Base-by-base conservation (phyloP, 2,329 filamentous ascomycete species). In the Raffaelea deltoideospora region DNA sequence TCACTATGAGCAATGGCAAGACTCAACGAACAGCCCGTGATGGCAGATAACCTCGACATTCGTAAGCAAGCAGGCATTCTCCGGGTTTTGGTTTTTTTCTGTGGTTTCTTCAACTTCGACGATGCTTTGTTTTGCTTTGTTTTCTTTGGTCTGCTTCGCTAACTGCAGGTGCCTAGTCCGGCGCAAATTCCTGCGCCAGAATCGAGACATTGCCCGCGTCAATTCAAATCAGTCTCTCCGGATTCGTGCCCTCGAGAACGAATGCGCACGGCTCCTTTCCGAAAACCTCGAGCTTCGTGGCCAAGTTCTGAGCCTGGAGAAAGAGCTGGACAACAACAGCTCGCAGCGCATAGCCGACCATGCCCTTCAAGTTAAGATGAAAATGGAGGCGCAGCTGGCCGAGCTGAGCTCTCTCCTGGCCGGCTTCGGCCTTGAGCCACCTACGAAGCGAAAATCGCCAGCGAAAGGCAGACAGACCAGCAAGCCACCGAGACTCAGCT, bases 211-310 rank as follows among this genome's bases (percentile, higher is more conserved):
- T 44, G 82, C 82, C 43, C 76, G 77, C 53, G 73, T 69, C 48
- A 90, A 92, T 58, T 84, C 82, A 19, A 68, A 71, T 35, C 80
- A 87, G 54, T 81, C 79, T 23, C 65, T 84, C 23, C 77, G 79
- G 45, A 87, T 90, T 48, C 76, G 82, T 41, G 72, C 67, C 44
- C 67, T 90, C 40, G 82, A 88, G 51, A 73, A 76, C 51, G 81
- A 92, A 55, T 76, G 73, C 43, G 75, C 79, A 29, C 73, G 76
- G 34, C 68, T 87, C 44, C 64, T 87, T 19, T 75, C 79, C n/a
- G 81, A 90, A 47, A 90, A 90, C 51, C 67, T 88, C 38, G 67
- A 76, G 37, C 66, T 90, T 13, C 72, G 77, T 35, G 68, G 79
- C 42, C 72, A 81, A 42, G 72, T 86, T 32, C 55, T 87, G 35